phyloP scores from a whole-genome alignment of 768 basidiomycete genomes.

The Goffeauzyma gilvescens region DNA sequence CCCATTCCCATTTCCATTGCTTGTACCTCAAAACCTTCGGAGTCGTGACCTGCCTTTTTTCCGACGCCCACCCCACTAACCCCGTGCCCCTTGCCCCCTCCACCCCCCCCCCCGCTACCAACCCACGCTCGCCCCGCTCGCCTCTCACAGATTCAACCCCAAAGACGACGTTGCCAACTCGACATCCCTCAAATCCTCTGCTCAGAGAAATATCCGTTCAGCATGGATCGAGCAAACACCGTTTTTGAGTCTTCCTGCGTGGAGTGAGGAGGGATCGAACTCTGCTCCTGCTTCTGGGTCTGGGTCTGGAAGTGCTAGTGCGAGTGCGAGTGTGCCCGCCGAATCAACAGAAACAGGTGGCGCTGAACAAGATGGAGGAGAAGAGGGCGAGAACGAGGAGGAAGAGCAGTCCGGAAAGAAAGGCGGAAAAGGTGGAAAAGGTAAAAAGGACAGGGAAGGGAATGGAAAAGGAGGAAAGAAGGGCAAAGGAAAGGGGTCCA shows the following conservation, averaged over 20 bases:
- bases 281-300: not conserved
- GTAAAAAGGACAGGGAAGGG: too few species aligned
- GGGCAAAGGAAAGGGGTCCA: conserved; percentile 11
- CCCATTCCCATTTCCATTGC: too few species aligned
- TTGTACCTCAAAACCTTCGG: too few species aligned
- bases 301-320: not conserved
- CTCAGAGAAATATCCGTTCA: conserved; percentile 71
- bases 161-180: conserved; percentile 67
- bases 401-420: conserved; percentile 9
- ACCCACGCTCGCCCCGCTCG: not conserved
- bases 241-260: conserved; percentile 26
- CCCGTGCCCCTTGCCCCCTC: too few species aligned
- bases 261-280: conserved; percentile 34
- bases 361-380: conserved; percentile 6
- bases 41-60: not conserved
- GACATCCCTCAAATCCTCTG: conserved; percentile 79
- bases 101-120: not conserved
- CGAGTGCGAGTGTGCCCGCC: too few species aligned
- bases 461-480: conserved; percentile 10
- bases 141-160: conserved; percentile 34
- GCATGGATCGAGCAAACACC: conserved; percentile 58
- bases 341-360: conserved; percentile 1
- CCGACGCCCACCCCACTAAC: not conserved
- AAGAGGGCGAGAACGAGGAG: conserved; percentile 14
- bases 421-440: conserved; percentile 15